Evolutionary conservation across 2,329 filamentous ascomycete genomes (phyloP), one percentile per base, ranked within the genome.

Genomic region (Bertia moriformis): DNA sequence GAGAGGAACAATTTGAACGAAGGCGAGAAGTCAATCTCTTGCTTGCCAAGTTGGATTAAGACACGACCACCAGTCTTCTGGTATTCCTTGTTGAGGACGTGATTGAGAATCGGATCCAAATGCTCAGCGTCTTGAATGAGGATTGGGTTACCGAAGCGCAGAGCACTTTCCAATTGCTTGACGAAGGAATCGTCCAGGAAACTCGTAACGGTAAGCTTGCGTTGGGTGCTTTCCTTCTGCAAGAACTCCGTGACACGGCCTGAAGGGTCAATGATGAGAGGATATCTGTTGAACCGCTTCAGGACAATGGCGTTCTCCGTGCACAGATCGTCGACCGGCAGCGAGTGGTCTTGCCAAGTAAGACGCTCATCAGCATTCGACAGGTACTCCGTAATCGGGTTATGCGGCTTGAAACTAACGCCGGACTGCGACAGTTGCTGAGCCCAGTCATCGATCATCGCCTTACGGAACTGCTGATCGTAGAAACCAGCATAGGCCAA

Each of bases 41-140:
- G 93, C 61, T 91, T 95, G 52, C 91, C 91, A 30, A 98, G 83
- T 60, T 98, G 91, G 46, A 98, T 98, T 39, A 98, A 77, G 36
- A 96, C 89, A 71, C 91, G 89, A 17, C 91, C 91, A 48, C 91
- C 91, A 19, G 93, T 98, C 65, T 88, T 93, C 61, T 98, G 93
- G 59, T 98, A 98, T 55, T 98, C 91, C 59, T 98, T 98, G 66
- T 98, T 98, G 60, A 98, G 76, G 41, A 98, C 89, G 51, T 98
- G 91, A 54, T 96, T 98, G 50, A 98, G 78, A 43, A 98, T 88
- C 1, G 93, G 93, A 53, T 98, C 91, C 41, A 98, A 66, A 56
- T 98, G 84, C 61, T 98, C 93, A 1, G 91, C 93, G 57, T 98
- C 91, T 59, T 98, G 91, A 43, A 98, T 98, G 44, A 98, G 74